Conservation (phyloP, 2,329 filamentous ascomycete genomes). For the Emmonsiellopsis sp. region DNA sequence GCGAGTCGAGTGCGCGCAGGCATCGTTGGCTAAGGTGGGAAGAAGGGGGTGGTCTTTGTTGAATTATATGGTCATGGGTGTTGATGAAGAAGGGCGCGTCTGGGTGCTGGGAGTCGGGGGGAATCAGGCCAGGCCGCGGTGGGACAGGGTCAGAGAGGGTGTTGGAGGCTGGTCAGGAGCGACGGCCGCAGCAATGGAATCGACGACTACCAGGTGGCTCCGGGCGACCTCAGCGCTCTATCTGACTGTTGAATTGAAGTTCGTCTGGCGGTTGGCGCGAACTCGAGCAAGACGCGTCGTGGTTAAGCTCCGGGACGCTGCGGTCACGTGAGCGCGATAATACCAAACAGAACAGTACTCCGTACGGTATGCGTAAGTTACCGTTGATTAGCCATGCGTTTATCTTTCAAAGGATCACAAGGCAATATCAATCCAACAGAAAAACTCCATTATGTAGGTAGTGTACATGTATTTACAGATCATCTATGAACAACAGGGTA, state of each 20-base stretch:
- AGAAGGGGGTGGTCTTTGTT: conserved; percentile 12
- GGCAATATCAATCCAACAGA: too few species aligned
- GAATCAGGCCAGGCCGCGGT: too few species aligned
- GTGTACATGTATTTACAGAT: too few species aligned
- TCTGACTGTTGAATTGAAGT: not conserved
- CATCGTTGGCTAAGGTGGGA: conserved; percentile 22
- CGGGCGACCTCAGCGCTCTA: not conserved
- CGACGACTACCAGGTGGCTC: not conserved
- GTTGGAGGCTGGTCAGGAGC: not conserved
- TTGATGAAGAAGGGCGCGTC: not conserved
- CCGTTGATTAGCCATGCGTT: too few species aligned
- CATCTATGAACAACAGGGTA: too few species aligned
- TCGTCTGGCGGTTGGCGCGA: not conserved
- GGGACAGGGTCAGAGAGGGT: not conserved
- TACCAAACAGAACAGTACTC: too few species aligned
- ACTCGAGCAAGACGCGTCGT: not conserved
- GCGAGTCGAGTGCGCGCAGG: conserved; percentile 34
- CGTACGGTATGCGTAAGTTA: too few species aligned
- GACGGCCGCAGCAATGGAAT: not conserved
- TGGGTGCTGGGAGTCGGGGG: not conserved
- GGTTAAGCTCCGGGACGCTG: not conserved
- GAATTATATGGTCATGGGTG: not conserved
- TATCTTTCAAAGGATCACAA: too few species aligned
- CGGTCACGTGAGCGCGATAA: not conserved
- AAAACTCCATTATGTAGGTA: too few species aligned